These are phyloP conservation scores for Pythium dissotocum DNA, from an alignment of 352 stramenopile genomes.

Conservation along the genomic window DNA sequence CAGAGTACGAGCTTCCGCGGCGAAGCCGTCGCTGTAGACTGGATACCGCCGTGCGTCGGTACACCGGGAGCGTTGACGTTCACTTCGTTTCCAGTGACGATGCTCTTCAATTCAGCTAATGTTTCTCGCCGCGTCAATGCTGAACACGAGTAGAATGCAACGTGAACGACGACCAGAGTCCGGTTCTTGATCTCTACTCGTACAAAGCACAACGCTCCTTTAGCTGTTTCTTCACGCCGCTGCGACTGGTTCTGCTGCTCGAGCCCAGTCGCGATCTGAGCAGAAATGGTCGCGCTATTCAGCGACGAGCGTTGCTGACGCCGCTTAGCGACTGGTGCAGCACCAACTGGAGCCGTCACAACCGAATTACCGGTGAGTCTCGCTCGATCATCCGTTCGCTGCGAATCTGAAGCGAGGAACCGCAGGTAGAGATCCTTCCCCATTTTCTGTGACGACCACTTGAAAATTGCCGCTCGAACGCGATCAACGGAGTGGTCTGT, in stretches of 20 bases:
- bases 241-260: slow-evolving; percentile 21
- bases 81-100: slow-evolving; percentile 52
- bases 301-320: slow-evolving; percentile 35
- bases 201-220: slow-evolving; percentile 76
- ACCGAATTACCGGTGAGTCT: slow-evolving; percentile 21
- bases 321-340: slow-evolving; percentile 6
- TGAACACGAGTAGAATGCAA: slow-evolving; percentile 85
- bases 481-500: slow-evolving; percentile 60
- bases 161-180: slow-evolving; percentile 73
- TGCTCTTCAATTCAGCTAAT: slow-evolving; percentile 71
- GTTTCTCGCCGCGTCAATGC: slow-evolving; percentile 60
- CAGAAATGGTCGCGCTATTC: slow-evolving; percentile 37
- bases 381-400: slow-evolving; percentile 7
- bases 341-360: slow-evolving; percentile 3
- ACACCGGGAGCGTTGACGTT: neutral
- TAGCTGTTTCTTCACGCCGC: slow-evolving; percentile 18
- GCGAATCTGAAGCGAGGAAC: slow-evolving; percentile 41
- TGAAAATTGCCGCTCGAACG: slow-evolving; percentile 54
- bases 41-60: neutral
- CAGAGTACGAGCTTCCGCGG: slow-evolving; percentile 44
- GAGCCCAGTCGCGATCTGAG: slow-evolving; percentile 37
- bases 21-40: slow-evolving; percentile 10
- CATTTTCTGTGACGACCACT: slow-evolving; percentile 80
- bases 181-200: slow-evolving; percentile 81
- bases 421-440: slow-evolving; percentile 81